A percentile compares a stretch with the other conserved stretches of the same genome.
Evolutionary conservation across 163 green algal species (phyloP).

Genomic region (Smithsoniella earleae): DNA sequence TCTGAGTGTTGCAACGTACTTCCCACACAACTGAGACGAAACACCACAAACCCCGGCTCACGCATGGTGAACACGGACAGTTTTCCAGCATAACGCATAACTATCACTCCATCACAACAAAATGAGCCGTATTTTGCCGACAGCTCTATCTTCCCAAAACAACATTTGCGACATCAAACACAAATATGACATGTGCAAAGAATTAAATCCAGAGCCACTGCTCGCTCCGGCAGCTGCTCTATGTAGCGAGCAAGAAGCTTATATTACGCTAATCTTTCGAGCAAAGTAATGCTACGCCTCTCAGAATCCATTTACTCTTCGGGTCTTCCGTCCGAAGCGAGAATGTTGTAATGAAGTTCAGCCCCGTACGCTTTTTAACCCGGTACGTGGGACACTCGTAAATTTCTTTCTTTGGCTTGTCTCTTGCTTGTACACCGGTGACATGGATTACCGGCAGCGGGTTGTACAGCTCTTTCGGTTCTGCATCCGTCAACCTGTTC

Average conservation of each 20-base stretch:
- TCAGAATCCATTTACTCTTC: conserved; percentile 76
- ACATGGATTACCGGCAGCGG: conserved; percentile 67
- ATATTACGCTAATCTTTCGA: conserved; percentile 68
- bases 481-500: conserved; percentile 72
- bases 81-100: background rate
- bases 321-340: conserved; percentile 72
- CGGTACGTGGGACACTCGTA: conserved; percentile 78
- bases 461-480: conserved; percentile 84
- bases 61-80: too few relatives aligned
- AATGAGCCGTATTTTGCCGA: too few relatives aligned
- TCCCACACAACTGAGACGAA: too few relatives aligned
- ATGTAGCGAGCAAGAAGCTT: too few relatives aligned
- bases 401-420: conserved; percentile 60
- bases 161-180: background rate
- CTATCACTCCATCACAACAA: background rate
- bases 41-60: too few relatives aligned
- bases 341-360: conserved; percentile 83
- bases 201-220: background rate
- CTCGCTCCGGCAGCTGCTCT: too few relatives aligned
- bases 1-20: background rate
- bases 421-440: conserved; percentile 61
- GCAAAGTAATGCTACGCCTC: conserved; percentile 73
- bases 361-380: conserved; percentile 65
- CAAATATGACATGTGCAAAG: background rate
- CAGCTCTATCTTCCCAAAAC: too few relatives aligned